Evolutionary conservation across 768 basidiomycete genomes (phyloP).

Genomic region (Boletus vermiculosoides): DNA sequence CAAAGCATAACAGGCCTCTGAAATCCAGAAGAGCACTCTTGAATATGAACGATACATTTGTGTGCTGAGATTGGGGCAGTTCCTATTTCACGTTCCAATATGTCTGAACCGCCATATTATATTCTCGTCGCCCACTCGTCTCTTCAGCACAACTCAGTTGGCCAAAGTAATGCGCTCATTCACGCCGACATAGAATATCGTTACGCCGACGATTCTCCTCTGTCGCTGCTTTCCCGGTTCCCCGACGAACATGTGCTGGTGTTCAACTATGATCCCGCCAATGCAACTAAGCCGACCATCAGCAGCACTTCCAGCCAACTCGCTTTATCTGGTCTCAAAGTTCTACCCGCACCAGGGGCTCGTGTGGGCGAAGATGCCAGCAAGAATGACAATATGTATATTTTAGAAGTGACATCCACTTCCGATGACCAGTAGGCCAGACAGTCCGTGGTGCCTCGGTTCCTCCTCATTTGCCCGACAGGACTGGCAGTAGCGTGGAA

Average conservation of each 20-base stretch:
- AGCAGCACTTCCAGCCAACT: constrained; percentile 50
- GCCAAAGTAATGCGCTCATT: constrained; percentile 38
- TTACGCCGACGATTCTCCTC: constrained; percentile 74
- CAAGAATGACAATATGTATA: constrained; percentile 71
- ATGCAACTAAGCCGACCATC: constrained; percentile 41
- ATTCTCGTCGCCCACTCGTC: constrained; percentile 63
- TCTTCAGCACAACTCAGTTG: constrained; percentile 35
- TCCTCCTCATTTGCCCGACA: constrained; percentile 4
- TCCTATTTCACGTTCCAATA: not conserved
- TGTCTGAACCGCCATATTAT: constrained; percentile 56
- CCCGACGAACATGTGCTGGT: constrained; percentile 72
- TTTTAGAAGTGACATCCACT: constrained; percentile 60
- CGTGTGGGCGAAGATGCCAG: constrained; percentile 46
- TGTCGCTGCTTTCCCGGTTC: constrained; percentile 58
- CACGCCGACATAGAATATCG: constrained; percentile 81
- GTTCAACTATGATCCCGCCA: constrained; percentile 61
- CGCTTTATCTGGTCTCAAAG: constrained; percentile 56
- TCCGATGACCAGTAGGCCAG: constrained; percentile 44
- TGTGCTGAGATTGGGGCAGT: too few relatives aligned
- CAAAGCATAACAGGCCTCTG: constrained; percentile 52
- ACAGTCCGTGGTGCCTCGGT: not conserved
- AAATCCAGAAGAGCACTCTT: constrained; percentile 48
- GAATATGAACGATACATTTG: constrained; percentile 33
- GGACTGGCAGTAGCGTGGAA: constrained; percentile 18
- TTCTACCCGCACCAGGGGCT: constrained; percentile 73